These are phyloP conservation scores for Penicilliopsis zonata DNA, from an alignment of 495 filamentous ascomycete species.

Conservation along the genomic window DNA sequence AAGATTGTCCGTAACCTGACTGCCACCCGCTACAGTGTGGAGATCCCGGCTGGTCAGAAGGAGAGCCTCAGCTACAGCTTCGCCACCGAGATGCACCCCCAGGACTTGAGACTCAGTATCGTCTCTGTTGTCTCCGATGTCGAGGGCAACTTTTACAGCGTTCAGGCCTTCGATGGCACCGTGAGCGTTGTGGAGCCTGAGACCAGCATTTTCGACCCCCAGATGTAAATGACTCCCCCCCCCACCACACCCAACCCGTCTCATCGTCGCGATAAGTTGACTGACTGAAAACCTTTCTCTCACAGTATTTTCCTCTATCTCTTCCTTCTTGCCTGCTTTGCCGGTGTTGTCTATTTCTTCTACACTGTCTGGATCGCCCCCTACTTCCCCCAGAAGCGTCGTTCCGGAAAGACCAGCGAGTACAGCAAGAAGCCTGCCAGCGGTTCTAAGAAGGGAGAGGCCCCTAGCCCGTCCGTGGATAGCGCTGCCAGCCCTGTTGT, in stretches of 20 bases:
- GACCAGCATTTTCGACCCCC: slow-evolving; percentile 87
- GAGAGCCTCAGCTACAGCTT: slow-evolving; percentile 72
- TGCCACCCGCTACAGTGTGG: slow-evolving; percentile 54
- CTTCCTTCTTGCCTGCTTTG: slow-evolving; percentile 68
- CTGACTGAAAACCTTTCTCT: slow-evolving; percentile 2
- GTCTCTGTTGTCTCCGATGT: slow-evolving; percentile 58
- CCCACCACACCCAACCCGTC: too few relatives aligned
- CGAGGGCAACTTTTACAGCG: slow-evolving; percentile 56
- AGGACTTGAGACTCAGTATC: slow-evolving; percentile 72
- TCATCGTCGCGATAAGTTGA: slow-evolving; percentile 1
- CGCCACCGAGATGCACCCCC: slow-evolving; percentile 83
- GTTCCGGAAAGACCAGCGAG: slow-evolving; percentile 51
- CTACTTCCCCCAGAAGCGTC: slow-evolving; percentile 88
- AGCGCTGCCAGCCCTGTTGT: slow-evolving; percentile 60
- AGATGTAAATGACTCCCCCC: too few relatives aligned
- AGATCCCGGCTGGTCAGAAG: slow-evolving; percentile 67
- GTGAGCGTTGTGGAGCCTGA: slow-evolving; percentile 88
- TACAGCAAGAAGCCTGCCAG: slow-evolving; percentile 42
- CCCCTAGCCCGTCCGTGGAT: slow-evolving; percentile 51
- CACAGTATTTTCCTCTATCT: slow-evolving; percentile 91
- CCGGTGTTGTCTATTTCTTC: slow-evolving; percentile 80
- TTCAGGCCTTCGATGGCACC: slow-evolving; percentile 75
- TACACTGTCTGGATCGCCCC: slow-evolving; percentile 95
- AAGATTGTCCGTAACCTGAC: slow-evolving; percentile 76
- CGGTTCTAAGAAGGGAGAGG: slow-evolving; percentile 52